These are phyloP conservation scores for Calonectria multiphialidica DNA, from an alignment of 2,329 filamentous ascomycete genomes.

Conservation along the genomic window DNA sequence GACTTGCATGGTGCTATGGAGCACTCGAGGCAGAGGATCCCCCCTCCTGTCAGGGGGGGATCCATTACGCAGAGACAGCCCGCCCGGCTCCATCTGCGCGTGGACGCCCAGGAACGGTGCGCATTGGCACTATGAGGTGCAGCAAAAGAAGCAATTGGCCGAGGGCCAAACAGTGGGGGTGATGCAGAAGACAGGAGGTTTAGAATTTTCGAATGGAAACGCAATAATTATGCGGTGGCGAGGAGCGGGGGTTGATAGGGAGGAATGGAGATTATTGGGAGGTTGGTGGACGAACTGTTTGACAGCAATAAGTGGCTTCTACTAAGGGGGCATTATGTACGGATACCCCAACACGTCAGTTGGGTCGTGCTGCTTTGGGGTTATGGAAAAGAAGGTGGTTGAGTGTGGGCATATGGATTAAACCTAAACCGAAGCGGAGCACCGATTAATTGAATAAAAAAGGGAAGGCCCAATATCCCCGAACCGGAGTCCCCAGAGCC, in stretches of 20 bases:
- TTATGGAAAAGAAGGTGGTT: conserved; percentile 20
- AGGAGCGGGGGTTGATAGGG: conserved; percentile 6
- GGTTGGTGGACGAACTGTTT: conserved; percentile 14
- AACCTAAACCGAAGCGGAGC: conserved; percentile 6
- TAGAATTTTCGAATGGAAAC: conserved; percentile 9
- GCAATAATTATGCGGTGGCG: conserved; percentile 13
- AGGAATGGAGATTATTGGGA: conserved; percentile 11
- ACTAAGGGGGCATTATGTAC: neutral
- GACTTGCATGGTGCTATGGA: conserved; percentile 33
- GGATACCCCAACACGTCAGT: neutral
- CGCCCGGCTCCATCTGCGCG: conserved; percentile 9
- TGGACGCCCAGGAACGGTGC: neutral
- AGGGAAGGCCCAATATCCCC: neutral
- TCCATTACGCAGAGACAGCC: neutral
- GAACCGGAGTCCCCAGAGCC: neutral
- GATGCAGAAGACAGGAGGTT: neutral
- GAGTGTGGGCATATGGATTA: conserved; percentile 6
- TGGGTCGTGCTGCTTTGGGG: neutral
- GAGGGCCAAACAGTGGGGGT: neutral
- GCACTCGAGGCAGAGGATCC: conserved; percentile 2
- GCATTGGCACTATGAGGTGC: conserved; percentile 14
- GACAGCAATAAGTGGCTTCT: conserved; percentile 8
- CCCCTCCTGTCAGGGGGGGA: neutral
- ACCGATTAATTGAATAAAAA: neutral
- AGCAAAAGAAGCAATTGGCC: conserved; percentile 1